A percentile compares a stretch with the other conserved stretches of the same genome.
These are phyloP conservation scores for Fusarium ambrosium DNA, from an alignment of 2,329 filamentous ascomycete genomes.

Conservation along the genomic window DNA sequence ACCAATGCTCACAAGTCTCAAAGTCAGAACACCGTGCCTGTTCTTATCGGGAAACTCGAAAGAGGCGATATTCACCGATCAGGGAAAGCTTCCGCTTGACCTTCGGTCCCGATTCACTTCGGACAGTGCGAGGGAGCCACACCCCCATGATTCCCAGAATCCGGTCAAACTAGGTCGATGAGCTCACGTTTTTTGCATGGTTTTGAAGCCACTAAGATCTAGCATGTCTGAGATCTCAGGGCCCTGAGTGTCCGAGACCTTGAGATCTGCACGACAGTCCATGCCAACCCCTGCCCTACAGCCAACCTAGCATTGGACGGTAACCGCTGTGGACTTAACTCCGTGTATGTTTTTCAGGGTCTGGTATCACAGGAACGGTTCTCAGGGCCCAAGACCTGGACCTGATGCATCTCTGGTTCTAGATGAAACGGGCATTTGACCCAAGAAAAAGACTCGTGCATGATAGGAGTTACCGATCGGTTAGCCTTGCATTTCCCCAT, in stretches of 20 bases:
- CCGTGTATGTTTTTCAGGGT: neutral
- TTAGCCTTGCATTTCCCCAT: neutral
- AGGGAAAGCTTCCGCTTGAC: neutral
- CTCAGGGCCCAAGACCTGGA: neutral
- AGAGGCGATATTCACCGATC: neutral
- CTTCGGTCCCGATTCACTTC: constrained; percentile 12
- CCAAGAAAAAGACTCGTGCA: neutral
- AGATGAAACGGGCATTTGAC: neutral
- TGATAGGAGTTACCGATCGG: neutral
- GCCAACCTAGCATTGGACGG: neutral
- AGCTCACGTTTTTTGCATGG: constrained; percentile 7
- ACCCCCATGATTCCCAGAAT: constrained; percentile 2
- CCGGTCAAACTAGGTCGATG: neutral
- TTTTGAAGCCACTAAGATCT: neutral
- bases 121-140: neutral
- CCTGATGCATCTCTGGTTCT: neutral
- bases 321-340: neutral
- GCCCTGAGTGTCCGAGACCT: neutral
- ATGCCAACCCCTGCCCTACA: neutral
- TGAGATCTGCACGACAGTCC: neutral
- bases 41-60: neutral
- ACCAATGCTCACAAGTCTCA: neutral
- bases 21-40: neutral
- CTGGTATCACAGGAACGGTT: neutral
- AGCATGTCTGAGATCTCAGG: neutral